Conservation (phyloP, 23 red algal species). For the Cyanidiococcus yangmingshanensis region DNA sequence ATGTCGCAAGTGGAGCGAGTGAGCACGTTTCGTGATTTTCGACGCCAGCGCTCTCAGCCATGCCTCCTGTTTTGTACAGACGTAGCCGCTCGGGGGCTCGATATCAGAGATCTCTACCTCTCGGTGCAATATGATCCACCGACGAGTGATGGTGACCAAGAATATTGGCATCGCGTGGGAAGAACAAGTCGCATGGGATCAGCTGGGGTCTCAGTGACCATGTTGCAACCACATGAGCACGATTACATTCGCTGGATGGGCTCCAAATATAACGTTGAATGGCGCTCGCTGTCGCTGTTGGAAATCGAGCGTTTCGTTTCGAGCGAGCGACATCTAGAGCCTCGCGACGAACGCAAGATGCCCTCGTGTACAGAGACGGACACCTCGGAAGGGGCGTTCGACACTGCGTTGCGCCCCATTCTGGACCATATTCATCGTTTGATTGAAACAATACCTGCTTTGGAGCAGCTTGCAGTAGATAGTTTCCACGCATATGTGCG, state of each 20-base stretch:
- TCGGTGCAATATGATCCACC: constrained; percentile 88
- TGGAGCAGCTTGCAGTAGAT: constrained; percentile 31
- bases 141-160: constrained; percentile 47
- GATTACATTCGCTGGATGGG: constrained; percentile 28
- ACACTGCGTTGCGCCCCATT: constrained; percentile 31
- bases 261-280: constrained; percentile 1
- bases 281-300: constrained; percentile 31
- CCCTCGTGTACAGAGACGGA: neutral
- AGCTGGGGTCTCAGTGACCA: constrained; percentile 53
- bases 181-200: constrained; percentile 60
- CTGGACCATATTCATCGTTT: constrained; percentile 1
- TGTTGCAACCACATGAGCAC: constrained; percentile 60
- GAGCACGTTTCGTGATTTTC: constrained; percentile 42
- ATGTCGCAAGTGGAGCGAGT: constrained; percentile 60
- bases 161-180: constrained; percentile 88
- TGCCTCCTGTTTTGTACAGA: constrained; percentile 81
- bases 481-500: constrained; percentile 63
- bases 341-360: constrained; percentile 32
- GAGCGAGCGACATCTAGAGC: constrained; percentile 36
- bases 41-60: constrained; percentile 25
- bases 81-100: constrained; percentile 89
- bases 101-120: constrained; percentile 60
- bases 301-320: constrained; percentile 39
- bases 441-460: neutral
- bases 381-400: constrained; percentile 26